Percentiles rank a stretch among this genome's conserved stretches.
Conservation (phyloP, 2,329 filamentous ascomycete species). For the Teratosphaeria nubilosa region DNA sequence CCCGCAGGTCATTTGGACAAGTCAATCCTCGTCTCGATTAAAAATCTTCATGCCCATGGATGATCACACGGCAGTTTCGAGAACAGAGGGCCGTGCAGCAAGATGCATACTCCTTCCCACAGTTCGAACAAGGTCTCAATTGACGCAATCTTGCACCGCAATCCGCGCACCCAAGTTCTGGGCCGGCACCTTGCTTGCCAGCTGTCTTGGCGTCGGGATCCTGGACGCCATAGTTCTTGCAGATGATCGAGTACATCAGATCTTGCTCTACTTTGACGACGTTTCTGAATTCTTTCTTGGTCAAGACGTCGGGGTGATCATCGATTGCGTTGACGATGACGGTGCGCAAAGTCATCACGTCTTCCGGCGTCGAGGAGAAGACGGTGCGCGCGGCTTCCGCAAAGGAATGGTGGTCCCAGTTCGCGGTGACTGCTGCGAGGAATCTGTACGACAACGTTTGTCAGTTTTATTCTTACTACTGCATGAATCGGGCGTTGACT, state of each 20-base stretch:
- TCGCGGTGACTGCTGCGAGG: not conserved
- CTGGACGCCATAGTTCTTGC: not conserved
- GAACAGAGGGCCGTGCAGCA: no score
- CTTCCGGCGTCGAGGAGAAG: constrained; percentile 32
- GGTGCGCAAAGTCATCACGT: constrained; percentile 11
- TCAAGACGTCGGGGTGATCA: not conserved
- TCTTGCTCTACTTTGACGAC: not conserved
- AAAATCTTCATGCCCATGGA: no score
- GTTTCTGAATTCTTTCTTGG: not conserved
- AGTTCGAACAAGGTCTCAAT: no score
- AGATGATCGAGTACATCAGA: not conserved
- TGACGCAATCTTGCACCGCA: no score
- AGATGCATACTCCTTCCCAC: no score
- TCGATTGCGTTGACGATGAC: constrained; percentile 27
- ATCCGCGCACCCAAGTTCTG: no score
- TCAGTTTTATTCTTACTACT: not conserved
- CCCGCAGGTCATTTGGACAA: no score
- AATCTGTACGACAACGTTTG: not conserved
- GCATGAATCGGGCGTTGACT: no score
- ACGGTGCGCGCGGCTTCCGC: constrained; percentile 31
- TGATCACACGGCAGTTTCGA: no score
- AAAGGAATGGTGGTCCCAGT: constrained; percentile 24
- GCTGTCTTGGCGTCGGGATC: not conserved
- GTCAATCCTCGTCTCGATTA: no score
- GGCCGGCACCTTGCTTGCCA: not conserved